Evolutionary conservation across 2,329 filamentous ascomycete species (phyloP), one percentile per base, ranked within the genome.

Genomic region (Pseudocercospora macadamiae): DNA sequence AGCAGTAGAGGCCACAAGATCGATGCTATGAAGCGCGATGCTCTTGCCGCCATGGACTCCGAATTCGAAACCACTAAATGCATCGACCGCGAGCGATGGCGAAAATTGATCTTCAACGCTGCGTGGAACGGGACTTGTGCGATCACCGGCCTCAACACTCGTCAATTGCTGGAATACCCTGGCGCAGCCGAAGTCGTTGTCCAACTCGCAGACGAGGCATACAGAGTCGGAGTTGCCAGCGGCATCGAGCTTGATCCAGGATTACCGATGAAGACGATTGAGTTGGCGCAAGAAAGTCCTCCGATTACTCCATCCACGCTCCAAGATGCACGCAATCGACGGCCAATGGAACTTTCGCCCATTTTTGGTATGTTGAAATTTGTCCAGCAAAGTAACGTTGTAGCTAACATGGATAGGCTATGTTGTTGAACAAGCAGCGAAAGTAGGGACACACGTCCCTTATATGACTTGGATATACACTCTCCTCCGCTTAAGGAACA

Each of bases 281-380:
- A 64, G 18, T 19, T 64, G 19, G 65, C 67, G 1, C 55, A 49
- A 7, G 54, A 26, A 2, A 62, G 56, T n/a, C 45, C 59, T 8
- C 49, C 66, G 0, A 52, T 69, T 30, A 60, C 59, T 2, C 66
- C 67, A 2, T 69, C 67, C 4, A 69, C 63, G 52, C 57, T 69
- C 25, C 66, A 69, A 45, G 67, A 69, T 39, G 63, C 61, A 19
- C 56, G 66, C n/a, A 59, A 39, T 16, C 51, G 49, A 14, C 61
- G 59, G 32, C 67, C 64, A 4, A 64, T 69, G 62, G 66, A 68
- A 16, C 28, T 69, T 10, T 62, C 61, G 8, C 61, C 64, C 2
- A 55, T 69, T 2, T 67, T 63, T 42, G 67, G 66, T 66, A 61
- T 57, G 59, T 47, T 10, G n/a, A n/a, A 1, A 30, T 4, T 10